Evolutionary conservation across 2,329 filamentous ascomycete genomes (phyloP).

Genomic region (Diaporthe citriasiana): DNA sequence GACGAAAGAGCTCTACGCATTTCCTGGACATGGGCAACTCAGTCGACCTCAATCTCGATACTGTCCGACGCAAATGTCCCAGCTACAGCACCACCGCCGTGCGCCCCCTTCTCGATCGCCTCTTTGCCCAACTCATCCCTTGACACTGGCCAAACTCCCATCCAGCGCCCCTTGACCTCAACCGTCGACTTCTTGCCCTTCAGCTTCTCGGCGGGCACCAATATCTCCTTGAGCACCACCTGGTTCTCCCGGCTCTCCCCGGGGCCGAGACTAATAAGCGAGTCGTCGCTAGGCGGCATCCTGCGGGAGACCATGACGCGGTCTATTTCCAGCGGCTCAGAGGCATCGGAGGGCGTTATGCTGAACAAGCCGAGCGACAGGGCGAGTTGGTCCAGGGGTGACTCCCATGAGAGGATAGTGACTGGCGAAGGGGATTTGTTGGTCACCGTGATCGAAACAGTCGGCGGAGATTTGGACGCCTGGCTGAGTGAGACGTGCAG

Average conservation of each 20-base stretch:
- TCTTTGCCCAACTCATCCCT: conserved; percentile 45
- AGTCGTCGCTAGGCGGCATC: conserved; percentile 57
- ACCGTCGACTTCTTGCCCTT: conserved; percentile 48
- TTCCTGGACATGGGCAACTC: background rate
- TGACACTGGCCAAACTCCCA: conserved; percentile 52
- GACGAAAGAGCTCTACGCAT: background rate
- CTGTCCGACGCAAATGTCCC: conserved; percentile 44
- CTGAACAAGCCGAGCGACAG: conserved; percentile 58
- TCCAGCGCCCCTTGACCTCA: conserved; percentile 56
- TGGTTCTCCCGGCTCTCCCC: conserved; percentile 54
- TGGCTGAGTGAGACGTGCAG: conserved; percentile 29
- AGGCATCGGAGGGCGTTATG: conserved; percentile 54
- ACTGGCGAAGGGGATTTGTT: conserved; percentile 56
- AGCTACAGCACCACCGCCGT: conserved; percentile 45
- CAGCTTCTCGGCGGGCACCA: conserved; percentile 54
- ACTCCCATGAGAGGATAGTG: conserved; percentile 59
- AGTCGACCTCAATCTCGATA: conserved; percentile 32
- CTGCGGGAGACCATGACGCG: conserved; percentile 55
- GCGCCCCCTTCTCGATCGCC: conserved; percentile 45
- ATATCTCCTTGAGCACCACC: conserved; percentile 54
- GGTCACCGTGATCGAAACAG: conserved; percentile 55
- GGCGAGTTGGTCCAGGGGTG: conserved; percentile 60
- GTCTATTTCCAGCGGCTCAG: conserved; percentile 53
- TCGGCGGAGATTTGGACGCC: conserved; percentile 44
- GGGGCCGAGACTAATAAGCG: conserved; percentile 56